These are phyloP conservation scores for Tuber aestivum DNA, from an alignment of 495 filamentous ascomycete species.

Conservation along the genomic window DNA sequence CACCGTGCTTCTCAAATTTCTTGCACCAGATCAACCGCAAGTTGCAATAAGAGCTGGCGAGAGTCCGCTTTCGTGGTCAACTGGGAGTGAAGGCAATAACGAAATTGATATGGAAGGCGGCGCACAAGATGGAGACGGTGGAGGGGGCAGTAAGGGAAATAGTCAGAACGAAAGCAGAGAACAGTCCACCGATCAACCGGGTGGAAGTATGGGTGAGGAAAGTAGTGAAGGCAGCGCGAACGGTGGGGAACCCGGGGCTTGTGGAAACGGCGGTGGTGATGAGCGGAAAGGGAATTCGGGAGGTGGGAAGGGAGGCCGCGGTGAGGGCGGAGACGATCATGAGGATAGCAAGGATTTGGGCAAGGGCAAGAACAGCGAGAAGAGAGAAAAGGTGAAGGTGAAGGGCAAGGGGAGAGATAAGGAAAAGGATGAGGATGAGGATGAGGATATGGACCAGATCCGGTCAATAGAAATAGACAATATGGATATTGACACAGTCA, in stretches of 20 bases:
- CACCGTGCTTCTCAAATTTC: constrained; percentile 51
- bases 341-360: constrained; percentile 11
- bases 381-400: constrained; percentile 18
- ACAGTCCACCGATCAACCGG: constrained; percentile 23
- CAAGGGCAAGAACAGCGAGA: constrained; percentile 11
- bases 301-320: constrained; percentile 24
- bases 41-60: constrained; percentile 44
- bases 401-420: constrained; percentile 18
- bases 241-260: constrained; percentile 13
- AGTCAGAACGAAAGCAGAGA: constrained; percentile 30
- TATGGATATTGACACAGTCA: constrained; percentile 33
- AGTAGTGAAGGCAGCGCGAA: constrained; percentile 13
- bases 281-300: constrained; percentile 23
- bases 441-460: background rate
- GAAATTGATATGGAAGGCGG: constrained; percentile 44
- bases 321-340: background rate
- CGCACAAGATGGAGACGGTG: constrained; percentile 38
- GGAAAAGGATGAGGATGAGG: constrained; percentile 20
- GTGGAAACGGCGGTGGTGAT: constrained; percentile 26
- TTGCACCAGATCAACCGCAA: constrained; percentile 49
- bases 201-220: constrained; percentile 8
- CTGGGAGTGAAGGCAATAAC: constrained; percentile 33
- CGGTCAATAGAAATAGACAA: constrained; percentile 21
- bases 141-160: constrained; percentile 13
- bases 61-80: constrained; percentile 43